Conservation (phyloP, 2,329 filamentous ascomycete species). For the Orbilia ellipsospora region DNA sequence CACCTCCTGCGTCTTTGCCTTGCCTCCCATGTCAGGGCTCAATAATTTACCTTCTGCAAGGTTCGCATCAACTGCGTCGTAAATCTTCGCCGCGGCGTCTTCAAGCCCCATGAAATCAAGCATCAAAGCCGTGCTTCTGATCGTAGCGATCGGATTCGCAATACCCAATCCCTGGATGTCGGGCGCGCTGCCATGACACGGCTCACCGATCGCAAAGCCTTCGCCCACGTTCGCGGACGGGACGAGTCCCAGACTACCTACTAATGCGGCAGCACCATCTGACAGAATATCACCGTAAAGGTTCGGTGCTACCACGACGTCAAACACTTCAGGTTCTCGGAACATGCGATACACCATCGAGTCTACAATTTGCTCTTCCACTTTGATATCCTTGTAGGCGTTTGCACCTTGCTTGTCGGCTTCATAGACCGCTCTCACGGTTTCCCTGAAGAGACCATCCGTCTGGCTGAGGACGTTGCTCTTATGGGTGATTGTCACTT, state of each 20-base stretch:
- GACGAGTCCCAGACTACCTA: constrained; percentile 90
- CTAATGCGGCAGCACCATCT: constrained; percentile 92
- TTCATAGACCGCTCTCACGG: constrained; percentile 69
- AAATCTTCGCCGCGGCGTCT: constrained; percentile 86
- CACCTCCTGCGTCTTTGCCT: constrained; percentile 85
- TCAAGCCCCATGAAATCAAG: constrained; percentile 93
- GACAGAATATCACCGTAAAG: constrained; percentile 97
- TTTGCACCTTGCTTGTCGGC: constrained; percentile 68
- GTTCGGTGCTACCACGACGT: constrained; percentile 97
- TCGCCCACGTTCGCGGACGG: constrained; percentile 96
- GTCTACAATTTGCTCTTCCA: constrained; percentile 99
- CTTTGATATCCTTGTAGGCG: constrained; percentile 72
- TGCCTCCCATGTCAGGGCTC: constrained; percentile 90
- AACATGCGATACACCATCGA: constrained; percentile 99
- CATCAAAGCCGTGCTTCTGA: constrained; percentile 92
- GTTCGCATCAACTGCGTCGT: constrained; percentile 89
- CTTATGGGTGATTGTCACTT: constrained; percentile 96
- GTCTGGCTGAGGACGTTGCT: constrained; percentile 96
- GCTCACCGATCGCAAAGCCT: constrained; percentile 94
- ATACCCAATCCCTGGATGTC: constrained; percentile 94
- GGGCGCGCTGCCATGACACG: constrained; percentile 94
- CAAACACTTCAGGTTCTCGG: constrained; percentile 92
- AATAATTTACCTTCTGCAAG: constrained; percentile 83
- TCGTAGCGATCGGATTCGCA: constrained; percentile 94
- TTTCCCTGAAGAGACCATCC: constrained; percentile 91